These are phyloP conservation scores for Pelargonium fulgidum DNA, from an alignment of 441 rosid genomes.

Conservation along the genomic window DNA sequence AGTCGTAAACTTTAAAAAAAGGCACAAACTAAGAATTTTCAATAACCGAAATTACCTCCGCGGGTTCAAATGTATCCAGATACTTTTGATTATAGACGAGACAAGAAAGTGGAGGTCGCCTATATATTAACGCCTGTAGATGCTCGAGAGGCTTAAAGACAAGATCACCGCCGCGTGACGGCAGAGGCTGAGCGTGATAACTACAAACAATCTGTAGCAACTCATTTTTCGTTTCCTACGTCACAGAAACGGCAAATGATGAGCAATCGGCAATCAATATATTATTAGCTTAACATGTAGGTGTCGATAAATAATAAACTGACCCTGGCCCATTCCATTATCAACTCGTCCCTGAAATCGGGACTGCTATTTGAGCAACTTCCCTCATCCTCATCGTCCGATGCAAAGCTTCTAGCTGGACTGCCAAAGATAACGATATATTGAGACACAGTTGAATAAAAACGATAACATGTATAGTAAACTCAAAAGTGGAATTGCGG, in stretches of 20 bases:
- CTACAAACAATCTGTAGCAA: conserved; percentile 73
- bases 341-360: conserved; percentile 56
- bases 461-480: background rate
- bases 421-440: conserved; percentile 65
- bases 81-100: conserved; percentile 46
- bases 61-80: conserved; percentile 40
- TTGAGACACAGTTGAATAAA: background rate
- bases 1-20: too few relatives aligned
- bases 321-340: conserved; percentile 95
- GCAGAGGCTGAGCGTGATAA: conserved; percentile 68
- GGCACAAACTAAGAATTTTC: conserved; percentile 14
- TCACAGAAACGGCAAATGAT: conserved; percentile 21
- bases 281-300: background rate
- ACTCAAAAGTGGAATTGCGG: background rate
- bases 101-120: conserved; percentile 53
- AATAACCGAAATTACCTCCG: conserved; percentile 46
- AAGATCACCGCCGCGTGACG: conserved; percentile 53
- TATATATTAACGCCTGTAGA: conserved; percentile 72
- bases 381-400: conserved; percentile 66
- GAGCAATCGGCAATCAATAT: conserved; percentile 20
- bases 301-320: conserved; percentile 26
- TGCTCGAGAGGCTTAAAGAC: conserved; percentile 87
- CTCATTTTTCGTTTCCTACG: conserved; percentile 74
- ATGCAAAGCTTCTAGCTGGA: conserved; percentile 68
- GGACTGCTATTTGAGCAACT: conserved; percentile 35